These are phyloP conservation scores for Russula sp. DNA, from an alignment of 768 basidiomycete species.

Conservation along the genomic window DNA sequence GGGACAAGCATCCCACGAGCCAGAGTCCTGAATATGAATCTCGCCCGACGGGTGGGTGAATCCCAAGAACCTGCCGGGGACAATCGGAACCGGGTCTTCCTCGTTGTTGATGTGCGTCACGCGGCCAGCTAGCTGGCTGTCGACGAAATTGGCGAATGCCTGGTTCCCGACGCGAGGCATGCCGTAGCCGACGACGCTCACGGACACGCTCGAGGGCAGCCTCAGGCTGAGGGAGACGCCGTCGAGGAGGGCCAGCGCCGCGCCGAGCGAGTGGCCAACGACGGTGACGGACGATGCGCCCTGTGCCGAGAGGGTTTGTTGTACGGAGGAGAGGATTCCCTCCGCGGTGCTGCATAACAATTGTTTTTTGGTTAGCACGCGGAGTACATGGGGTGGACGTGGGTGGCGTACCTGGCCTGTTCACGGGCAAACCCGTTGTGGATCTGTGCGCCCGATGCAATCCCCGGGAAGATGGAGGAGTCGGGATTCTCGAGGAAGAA, in stretches of 20 bases:
- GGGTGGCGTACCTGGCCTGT: slow-evolving; percentile 37
- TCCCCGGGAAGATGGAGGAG: slow-evolving; percentile 42
- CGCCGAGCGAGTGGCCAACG: slow-evolving; percentile 22
- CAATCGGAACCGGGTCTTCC: slow-evolving; percentile 34
- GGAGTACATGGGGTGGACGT: too few species aligned
- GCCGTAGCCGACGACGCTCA: slow-evolving; percentile 22
- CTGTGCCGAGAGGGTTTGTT: not conserved
- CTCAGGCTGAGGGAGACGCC: slow-evolving; percentile 23
- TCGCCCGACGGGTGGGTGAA: slow-evolving; percentile 40
- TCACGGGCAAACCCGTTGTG: slow-evolving; percentile 42
- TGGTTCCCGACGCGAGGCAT: slow-evolving; percentile 24
- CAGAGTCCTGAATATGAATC: slow-evolving; percentile 35
- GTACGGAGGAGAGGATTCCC: not conserved
- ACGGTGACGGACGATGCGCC: slow-evolving; percentile 1
- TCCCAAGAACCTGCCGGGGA: slow-evolving; percentile 34
- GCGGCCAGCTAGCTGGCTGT: not conserved
- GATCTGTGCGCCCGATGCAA: slow-evolving; percentile 34
- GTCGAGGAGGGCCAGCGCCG: slow-evolving; percentile 26
- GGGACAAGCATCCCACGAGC: slow-evolving; percentile 48
- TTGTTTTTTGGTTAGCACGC: not conserved
- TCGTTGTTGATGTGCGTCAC: slow-evolving; percentile 10
- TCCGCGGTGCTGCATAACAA: slow-evolving; percentile 1
- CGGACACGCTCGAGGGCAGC: slow-evolving; percentile 14
- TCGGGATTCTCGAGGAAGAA: slow-evolving; percentile 32
- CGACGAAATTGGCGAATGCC: slow-evolving; percentile 7